Evolutionary conservation across 331 rosid species (phyloP).

Genomic region (Malus hybrid): DNA sequence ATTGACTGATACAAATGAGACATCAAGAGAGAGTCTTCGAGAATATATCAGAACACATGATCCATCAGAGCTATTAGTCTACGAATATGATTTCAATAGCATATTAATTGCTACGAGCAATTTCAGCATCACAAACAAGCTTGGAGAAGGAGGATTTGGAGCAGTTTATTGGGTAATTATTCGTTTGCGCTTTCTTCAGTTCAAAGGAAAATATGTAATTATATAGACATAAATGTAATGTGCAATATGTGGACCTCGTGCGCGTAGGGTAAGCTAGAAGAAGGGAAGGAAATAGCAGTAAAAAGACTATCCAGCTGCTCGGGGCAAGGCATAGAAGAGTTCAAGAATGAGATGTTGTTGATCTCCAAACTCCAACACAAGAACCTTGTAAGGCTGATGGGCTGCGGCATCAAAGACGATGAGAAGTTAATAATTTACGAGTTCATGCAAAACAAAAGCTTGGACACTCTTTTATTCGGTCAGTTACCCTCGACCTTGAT

Average conservation of each 20-base stretch:
- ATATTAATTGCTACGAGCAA: not conserved
- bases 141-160: constrained; percentile 24
- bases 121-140: not conserved
- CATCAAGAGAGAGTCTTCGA: not conserved
- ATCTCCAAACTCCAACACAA: no score
- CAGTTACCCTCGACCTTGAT: no score
- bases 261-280: constrained; percentile 24
- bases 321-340: no score
- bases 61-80: not conserved
- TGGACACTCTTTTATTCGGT: no score
- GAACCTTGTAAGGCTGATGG: no score
- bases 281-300: constrained; percentile 25
- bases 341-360: no score
- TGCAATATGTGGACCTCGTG: not conserved
- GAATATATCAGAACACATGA: not conserved
- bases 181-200: no score
- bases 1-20: not conserved
- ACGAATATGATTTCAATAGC: not conserved
- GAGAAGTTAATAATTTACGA: no score
- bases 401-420: no score
- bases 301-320: constrained; percentile 22
- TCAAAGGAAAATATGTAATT: not conserved
- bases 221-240: not conserved
- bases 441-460: no score
- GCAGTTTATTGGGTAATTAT: constrained; percentile 15